Conservation (phyloP, 768 basidiomycete genomes). For the Suillus lakei region DNA sequence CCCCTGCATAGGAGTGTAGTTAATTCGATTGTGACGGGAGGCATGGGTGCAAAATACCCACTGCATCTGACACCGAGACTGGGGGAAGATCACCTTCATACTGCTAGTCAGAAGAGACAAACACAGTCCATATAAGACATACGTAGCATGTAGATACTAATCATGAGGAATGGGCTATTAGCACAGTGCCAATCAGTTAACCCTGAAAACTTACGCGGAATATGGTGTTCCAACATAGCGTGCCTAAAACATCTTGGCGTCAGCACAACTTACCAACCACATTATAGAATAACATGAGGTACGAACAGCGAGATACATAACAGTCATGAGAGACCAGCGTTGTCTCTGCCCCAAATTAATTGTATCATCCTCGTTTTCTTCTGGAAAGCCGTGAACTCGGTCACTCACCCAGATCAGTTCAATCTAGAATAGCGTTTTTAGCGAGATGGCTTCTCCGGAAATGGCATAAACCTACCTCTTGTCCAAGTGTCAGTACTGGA, state of each 20-base stretch:
- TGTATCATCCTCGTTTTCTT: background rate
- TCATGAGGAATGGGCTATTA: background rate
- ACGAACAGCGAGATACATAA: too few species aligned
- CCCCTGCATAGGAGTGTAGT: background rate
- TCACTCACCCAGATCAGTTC: background rate
- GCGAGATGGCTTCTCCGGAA: background rate
- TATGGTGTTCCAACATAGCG: background rate
- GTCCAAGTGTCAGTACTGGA: background rate
- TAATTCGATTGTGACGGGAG: background rate
- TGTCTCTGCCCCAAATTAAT: background rate
- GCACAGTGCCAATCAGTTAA: background rate
- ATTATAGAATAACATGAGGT: too few species aligned
- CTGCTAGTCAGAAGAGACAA: too few species aligned
- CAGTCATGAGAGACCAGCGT: background rate
- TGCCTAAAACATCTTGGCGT: too few species aligned
- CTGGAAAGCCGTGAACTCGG: background rate
- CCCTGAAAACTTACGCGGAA: background rate
- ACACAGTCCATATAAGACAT: too few species aligned
- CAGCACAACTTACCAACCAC: too few species aligned
- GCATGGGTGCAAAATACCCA: background rate
- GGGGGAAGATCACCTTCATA: background rate
- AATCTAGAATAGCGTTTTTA: background rate
- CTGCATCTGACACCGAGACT: background rate
- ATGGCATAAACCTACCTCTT: too few species aligned
- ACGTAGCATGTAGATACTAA: background rate